A percentile compares a stretch with the other conserved stretches of the same genome.
These are phyloP conservation scores for Hanseniaspora mollemarum DNA, from an alignment of 805 yeast species.

Conservation along the genomic window DNA sequence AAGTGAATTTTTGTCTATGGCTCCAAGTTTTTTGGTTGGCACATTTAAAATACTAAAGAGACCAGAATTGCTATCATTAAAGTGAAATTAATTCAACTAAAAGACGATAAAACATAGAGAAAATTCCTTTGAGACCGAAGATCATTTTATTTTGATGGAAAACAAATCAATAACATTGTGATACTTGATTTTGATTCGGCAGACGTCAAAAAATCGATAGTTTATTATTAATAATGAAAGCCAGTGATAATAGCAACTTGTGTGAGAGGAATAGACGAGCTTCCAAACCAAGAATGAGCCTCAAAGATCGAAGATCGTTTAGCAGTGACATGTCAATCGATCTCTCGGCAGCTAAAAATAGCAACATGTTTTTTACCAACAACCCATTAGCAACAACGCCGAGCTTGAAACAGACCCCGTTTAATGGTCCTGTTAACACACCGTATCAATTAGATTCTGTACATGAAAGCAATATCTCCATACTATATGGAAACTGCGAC, in stretches of 20 bases:
- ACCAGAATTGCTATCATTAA: no score
- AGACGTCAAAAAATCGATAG: not conserved
- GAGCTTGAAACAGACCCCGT: not conserved
- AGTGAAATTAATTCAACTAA: no score
- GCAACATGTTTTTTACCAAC: not conserved
- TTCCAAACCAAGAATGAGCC: not conserved
- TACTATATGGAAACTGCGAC: no score
- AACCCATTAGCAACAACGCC: not conserved
- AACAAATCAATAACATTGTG: no score
- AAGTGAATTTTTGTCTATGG: no score
- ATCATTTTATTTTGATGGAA: no score
- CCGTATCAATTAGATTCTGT: not conserved
- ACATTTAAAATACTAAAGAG: no score
- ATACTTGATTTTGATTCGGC: no score
- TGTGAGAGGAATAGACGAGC: not conserved
- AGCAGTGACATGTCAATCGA: conserved; percentile 4
- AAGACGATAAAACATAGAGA: no score
- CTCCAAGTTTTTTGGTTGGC: no score
- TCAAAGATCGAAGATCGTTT: conserved; percentile 3
- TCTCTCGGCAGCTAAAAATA: not conserved
- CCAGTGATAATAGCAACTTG: not conserved
- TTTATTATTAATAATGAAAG: not conserved
- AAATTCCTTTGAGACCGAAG: no score
- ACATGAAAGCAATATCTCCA: not conserved
- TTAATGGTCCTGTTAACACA: conserved; percentile 3